A percentile compares a stretch with the other conserved stretches of the same genome.
phyloP scores from a whole-genome alignment of 1,284 basidiomycete species.

The Sphaerobolus stellatus region DNA sequence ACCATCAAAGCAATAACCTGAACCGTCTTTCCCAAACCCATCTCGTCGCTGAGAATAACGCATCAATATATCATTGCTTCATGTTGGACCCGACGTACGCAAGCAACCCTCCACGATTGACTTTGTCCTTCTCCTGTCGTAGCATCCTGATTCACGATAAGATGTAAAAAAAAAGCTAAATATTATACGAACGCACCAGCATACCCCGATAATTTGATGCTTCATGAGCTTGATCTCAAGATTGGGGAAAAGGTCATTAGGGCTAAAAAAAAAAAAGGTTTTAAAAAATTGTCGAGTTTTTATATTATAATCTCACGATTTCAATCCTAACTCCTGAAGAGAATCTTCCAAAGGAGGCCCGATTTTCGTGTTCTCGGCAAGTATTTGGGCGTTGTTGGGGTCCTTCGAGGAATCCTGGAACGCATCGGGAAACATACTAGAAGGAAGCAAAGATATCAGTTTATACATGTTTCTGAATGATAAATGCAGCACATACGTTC shows the following conservation, averaged over 20 bases:
- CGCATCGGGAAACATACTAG: constrained; percentile 9
- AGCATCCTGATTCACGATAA: constrained; percentile 4
- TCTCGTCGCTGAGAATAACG: constrained; percentile 7
- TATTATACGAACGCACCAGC: neutral
- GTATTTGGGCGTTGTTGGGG: constrained; percentile 6
- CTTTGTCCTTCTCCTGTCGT: constrained; percentile 3
- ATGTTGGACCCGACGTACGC: constrained; percentile 4
- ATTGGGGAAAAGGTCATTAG: constrained; percentile 4
- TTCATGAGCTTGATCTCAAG: constrained; percentile 14
- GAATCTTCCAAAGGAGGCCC: constrained; percentile 7
- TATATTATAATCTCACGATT: neutral
- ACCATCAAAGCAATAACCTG: constrained; percentile 11
- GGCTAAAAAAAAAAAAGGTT: neutral
- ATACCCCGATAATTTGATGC: constrained; percentile 10
- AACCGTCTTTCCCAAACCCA: constrained; percentile 12
- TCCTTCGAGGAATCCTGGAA: constrained; percentile 6
- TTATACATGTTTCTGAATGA: neutral
- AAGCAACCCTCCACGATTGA: constrained; percentile 10
- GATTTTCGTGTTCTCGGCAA: constrained; percentile 8
- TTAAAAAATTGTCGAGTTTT: neutral
- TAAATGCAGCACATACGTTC: neutral
- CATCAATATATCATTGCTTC: neutral
- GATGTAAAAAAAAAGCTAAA: neutral
- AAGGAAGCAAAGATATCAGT: neutral
- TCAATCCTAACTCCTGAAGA: constrained; percentile 3